These are phyloP conservation scores for Candida stauntonica DNA, from an alignment of 805 yeast genomes.

Conservation along the genomic window DNA sequence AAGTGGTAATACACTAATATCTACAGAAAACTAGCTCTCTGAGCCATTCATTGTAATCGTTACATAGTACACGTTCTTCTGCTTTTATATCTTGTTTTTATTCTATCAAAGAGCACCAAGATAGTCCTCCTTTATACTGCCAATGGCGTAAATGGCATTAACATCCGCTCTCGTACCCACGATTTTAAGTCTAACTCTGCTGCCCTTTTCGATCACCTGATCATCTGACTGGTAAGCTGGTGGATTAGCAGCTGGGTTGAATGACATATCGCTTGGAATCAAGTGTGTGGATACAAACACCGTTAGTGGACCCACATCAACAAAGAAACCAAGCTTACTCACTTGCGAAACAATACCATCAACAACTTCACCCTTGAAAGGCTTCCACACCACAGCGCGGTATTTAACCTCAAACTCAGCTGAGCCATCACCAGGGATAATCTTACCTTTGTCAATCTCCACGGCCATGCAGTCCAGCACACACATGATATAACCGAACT, in stretches of 20 bases:
- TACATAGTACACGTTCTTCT: no score
- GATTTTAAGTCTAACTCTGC: slow-evolving; percentile 88
- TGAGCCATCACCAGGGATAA: slow-evolving; percentile 86
- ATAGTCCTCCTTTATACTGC: slow-evolving; percentile 96
- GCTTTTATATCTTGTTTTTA: slow-evolving; percentile 1
- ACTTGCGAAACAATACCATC: slow-evolving; percentile 95
- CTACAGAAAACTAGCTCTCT: no score
- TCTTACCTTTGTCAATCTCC: slow-evolving; percentile 91
- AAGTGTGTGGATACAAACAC: slow-evolving; percentile 93
- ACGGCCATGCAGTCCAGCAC: slow-evolving; percentile 92
- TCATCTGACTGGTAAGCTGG: slow-evolving; percentile 97
- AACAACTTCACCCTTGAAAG: slow-evolving; percentile 97
- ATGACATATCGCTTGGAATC: slow-evolving; percentile 90
- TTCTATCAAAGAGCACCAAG: slow-evolving; percentile 67
- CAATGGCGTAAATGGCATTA: slow-evolving; percentile 95
- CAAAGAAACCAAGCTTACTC: slow-evolving; percentile 92
- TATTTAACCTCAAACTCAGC: slow-evolving; percentile 97
- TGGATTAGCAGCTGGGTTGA: slow-evolving; percentile 93
- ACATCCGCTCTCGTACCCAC: slow-evolving; percentile 98
- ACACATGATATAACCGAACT: slow-evolving; percentile 95
- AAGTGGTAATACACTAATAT: slow-evolving; percentile 33
- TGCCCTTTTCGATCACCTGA: slow-evolving; percentile 90
- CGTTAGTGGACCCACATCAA: slow-evolving; percentile 94
- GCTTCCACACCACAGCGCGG: slow-evolving; percentile 96
- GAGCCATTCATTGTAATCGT: no score